Base-by-base conservation (phyloP, 2,329 filamentous ascomycete species). In the Phaeomoniella chlamydospora region DNA sequence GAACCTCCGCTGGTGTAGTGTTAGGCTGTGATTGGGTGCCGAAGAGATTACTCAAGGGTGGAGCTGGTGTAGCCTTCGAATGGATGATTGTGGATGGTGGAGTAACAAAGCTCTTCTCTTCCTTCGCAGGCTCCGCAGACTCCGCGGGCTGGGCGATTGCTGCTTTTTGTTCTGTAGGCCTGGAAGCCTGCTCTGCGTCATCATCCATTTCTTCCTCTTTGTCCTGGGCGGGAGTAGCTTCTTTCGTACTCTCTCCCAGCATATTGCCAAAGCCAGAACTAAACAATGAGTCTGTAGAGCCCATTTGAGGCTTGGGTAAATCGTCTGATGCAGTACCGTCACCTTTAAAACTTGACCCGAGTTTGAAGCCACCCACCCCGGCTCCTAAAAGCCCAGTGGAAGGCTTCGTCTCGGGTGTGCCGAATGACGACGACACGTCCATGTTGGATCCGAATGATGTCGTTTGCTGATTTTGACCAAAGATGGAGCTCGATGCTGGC, bases 261-360 rank as follows among this genome's bases (percentile, higher is more conserved):
- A 61, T 54, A 14, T 61, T 51, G 31, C 57, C 56, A 38, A 67
- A 52, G 13, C 55, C 51, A 12, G 39, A 39, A 29, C 54, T 57
- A 33, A 64, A 53, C 3, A 58, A 55, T 29, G 65, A 59, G 4
- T 56, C 37, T 1, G 37, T 22, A 3, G 34, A 48, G 9, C 50
- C 37, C 37, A 56, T 54, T 2, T 57, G 52, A 14, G 58, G 47
- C 33, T 59, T 61, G n/a, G 53, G 49, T 3, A 44, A 47, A 46
- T 64, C 61, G 39, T 55, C 55, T 16, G 45, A 51, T 37, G 58
- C 54, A 11, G 52, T 54, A 5, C 50, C 54, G 39, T 65, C 62
- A 3, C 49, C 49, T 43, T 63, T 63, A 41, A 67, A 65, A 9
- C 55, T 55, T 15, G 64, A 61, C 2, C 56, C 58, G 15, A 66